A percentile compares a stretch with the other conserved stretches of the same genome.
phyloP scores from a whole-genome alignment of 2,329 filamentous ascomycete genomes.

The Fusarium globosum region DNA sequence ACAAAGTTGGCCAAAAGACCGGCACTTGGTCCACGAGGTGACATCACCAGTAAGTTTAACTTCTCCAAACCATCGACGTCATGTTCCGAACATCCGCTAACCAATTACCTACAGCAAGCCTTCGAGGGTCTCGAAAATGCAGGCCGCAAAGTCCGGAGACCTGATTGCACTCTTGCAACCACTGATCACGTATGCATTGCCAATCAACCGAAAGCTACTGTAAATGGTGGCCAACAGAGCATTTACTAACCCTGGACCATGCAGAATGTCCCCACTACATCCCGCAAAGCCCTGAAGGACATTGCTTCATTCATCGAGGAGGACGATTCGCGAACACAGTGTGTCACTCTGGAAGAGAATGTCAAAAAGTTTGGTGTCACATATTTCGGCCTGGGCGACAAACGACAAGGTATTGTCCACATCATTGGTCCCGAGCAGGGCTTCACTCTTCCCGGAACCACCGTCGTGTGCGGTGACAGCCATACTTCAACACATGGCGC shows the following conservation, averaged over 20 bases:
- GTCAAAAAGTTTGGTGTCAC: conserved; percentile 96
- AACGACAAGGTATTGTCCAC: conserved; percentile 97
- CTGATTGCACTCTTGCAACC: conserved; percentile 95
- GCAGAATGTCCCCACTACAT: conserved; percentile 92
- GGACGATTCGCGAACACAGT: conserved; percentile 92
- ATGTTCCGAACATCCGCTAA: conserved; percentile 27
- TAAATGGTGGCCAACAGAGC: not conserved
- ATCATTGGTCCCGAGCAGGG: conserved; percentile 98
- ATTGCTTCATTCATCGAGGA: conserved; percentile 95
- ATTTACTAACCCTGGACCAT: conserved; percentile 26
- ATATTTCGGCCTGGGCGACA: conserved; percentile 96
- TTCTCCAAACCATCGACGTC: conserved; percentile 5
- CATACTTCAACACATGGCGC: conserved; percentile 98
- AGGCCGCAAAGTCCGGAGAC: conserved; percentile 85
- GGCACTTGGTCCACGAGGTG: conserved; percentile 98
- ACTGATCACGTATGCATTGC: conserved; percentile 85
- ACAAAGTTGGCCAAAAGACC: conserved; percentile 64
- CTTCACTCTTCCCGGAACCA: conserved; percentile 96
- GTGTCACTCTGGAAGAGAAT: conserved; percentile 95
- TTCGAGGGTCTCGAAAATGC: conserved; percentile 96
- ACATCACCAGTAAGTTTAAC: conserved; percentile 82
- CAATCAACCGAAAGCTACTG: not conserved
- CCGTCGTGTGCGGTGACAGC: conserved; percentile 96
- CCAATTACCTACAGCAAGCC: conserved; percentile 74
- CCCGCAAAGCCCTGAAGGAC: conserved; percentile 92